These are phyloP conservation scores for Phytophthora fragariaefolia DNA, from an alignment of 352 stramenopile genomes.

Conservation along the genomic window DNA sequence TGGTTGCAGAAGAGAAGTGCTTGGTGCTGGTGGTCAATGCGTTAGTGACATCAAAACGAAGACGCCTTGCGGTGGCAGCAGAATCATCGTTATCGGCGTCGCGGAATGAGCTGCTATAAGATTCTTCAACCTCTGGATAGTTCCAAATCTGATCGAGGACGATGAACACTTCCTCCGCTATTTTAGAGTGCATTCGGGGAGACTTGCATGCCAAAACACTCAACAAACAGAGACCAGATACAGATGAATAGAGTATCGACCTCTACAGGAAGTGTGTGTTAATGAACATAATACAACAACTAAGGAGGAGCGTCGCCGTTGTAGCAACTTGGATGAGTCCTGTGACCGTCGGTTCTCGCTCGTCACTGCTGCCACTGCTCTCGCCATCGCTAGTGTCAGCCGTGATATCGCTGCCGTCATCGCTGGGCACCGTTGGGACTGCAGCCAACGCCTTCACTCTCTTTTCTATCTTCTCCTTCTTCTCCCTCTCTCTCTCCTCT, in stretches of 20 bases:
- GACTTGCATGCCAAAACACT: too few relatives aligned
- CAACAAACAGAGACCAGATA: too few relatives aligned
- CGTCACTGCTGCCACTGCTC: slow-evolving; percentile 37
- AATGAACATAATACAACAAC: slow-evolving; percentile 28
- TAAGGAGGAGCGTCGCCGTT: slow-evolving; percentile 23
- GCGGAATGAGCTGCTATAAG: slow-evolving; percentile 5
- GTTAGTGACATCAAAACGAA: too few relatives aligned
- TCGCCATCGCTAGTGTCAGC: slow-evolving; percentile 38
- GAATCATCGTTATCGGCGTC: neutral
- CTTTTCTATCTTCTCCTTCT: slow-evolving; percentile 29
- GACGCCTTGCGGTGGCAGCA: too few relatives aligned
- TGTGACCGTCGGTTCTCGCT: slow-evolving; percentile 61
- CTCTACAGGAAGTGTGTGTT: slow-evolving; percentile 21
- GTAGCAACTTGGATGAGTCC: slow-evolving; percentile 71
- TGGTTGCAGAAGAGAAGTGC: too few relatives aligned
- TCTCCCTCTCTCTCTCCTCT: slow-evolving; percentile 30
- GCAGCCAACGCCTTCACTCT: slow-evolving; percentile 23
- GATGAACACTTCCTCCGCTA: slow-evolving; percentile 54
- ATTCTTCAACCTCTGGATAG: neutral
- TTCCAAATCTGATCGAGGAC: slow-evolving; percentile 27
- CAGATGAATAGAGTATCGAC: too few relatives aligned
- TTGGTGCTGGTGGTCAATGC: too few relatives aligned
- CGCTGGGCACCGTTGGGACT: slow-evolving; percentile 13
- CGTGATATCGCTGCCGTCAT: slow-evolving; percentile 35
- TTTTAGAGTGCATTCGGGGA: slow-evolving; percentile 76